These are phyloP conservation scores for Fusarium burgessii DNA, from an alignment of 2,329 filamentous ascomycete genomes.

Conservation along the genomic window DNA sequence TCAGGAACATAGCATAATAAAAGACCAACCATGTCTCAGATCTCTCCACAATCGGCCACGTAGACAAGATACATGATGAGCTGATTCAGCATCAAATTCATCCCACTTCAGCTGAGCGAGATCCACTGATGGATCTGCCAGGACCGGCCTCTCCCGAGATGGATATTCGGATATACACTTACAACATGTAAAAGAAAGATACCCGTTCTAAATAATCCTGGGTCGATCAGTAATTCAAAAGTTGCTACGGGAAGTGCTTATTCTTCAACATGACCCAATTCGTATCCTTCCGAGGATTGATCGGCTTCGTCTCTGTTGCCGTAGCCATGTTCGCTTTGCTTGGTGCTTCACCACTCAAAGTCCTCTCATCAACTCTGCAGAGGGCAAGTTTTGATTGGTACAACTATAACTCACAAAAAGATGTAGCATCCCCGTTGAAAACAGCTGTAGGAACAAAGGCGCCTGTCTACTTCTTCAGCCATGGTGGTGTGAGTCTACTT, in stretches of 20 bases:
- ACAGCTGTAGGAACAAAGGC: slow-evolving; percentile 31
- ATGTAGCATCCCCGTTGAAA: slow-evolving; percentile 1
- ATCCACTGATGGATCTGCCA: slow-evolving; percentile 29
- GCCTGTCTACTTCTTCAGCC: slow-evolving; percentile 64
- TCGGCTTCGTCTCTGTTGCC: slow-evolving; percentile 39
- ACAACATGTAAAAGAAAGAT: slow-evolving; percentile 14
- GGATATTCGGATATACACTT: slow-evolving; percentile 46
- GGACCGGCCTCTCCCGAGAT: slow-evolving; percentile 15
- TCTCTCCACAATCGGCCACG: background rate
- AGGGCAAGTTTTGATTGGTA: slow-evolving; percentile 35
- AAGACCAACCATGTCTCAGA: background rate
- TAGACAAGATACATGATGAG: slow-evolving; percentile 5
- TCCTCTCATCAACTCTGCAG: slow-evolving; percentile 40
- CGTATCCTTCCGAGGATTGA: slow-evolving; percentile 33
- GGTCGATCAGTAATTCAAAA: background rate
- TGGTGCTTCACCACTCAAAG: slow-evolving; percentile 39
- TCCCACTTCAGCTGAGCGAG: slow-evolving; percentile 21
- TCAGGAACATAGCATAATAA: background rate
- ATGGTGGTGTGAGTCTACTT: slow-evolving; percentile 59
- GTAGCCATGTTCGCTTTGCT: slow-evolving; percentile 43
- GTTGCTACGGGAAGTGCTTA: background rate
- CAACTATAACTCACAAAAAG: slow-evolving; percentile 21
- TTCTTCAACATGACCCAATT: slow-evolving; percentile 38
- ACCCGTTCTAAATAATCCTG: background rate
- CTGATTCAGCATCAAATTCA: slow-evolving; percentile 39